Evolutionary conservation across 2,329 filamentous ascomycete genomes (phyloP).

Genomic region (Hypoxylon sp.): DNA sequence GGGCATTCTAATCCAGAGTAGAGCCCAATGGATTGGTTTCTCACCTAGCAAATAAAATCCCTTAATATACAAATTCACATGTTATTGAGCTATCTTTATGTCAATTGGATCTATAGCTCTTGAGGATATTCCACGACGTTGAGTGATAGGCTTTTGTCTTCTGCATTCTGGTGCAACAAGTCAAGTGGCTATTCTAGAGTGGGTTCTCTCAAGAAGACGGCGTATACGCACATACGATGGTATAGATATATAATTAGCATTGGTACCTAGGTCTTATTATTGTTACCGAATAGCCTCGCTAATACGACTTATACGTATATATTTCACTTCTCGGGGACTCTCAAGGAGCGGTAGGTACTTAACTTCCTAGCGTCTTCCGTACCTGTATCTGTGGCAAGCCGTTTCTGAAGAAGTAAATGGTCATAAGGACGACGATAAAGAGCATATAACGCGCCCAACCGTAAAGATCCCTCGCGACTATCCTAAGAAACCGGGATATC

Average conservation of each 20-base stretch:
- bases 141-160: background rate
- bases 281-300: background rate
- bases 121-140: background rate
- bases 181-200: background rate
- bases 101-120: background rate
- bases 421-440: conserved; percentile 30
- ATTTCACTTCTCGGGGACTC: background rate
- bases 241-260: background rate
- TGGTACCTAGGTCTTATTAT: background rate
- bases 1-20: background rate
- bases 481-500: background rate
- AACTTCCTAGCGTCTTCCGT: conserved; percentile 40
- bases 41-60: too few relatives aligned
- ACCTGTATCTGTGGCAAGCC: conserved; percentile 43
- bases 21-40: background rate
- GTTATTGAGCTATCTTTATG: background rate
- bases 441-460: conserved; percentile 37
- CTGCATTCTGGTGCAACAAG: background rate
- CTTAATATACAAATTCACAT: background rate
- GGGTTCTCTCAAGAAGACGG: background rate
- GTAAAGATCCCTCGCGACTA: background rate
- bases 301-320: background rate
- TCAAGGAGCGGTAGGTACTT: conserved; percentile 2
- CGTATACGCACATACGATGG: background rate
- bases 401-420: conserved; percentile 33